These are phyloP conservation scores for Crithidia expoeki DNA, from an alignment of 208 protist genomes.

Conservation along the genomic window DNA sequence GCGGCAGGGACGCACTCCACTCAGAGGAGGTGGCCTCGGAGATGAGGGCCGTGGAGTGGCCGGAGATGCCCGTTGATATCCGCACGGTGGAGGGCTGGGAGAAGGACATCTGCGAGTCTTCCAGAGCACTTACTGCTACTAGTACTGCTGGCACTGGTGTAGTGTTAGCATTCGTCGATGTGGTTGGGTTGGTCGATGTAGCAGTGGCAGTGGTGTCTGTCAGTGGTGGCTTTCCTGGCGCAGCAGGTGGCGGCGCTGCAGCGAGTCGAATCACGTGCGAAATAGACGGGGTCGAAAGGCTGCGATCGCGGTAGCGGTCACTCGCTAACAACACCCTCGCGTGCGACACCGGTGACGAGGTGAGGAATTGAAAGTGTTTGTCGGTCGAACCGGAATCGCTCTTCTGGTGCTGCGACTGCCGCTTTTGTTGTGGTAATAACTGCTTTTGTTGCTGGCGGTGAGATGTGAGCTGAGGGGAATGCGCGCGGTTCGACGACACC, in stretches of 20 bases:
- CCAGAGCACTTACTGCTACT: background rate
- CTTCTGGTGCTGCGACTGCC: background rate
- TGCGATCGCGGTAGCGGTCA: conserved; percentile 15
- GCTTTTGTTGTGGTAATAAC: background rate
- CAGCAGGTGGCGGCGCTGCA: background rate
- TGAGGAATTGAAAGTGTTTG: background rate
- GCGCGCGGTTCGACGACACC: background rate
- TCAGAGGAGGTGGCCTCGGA: conserved; percentile 5
- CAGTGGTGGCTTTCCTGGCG: background rate
- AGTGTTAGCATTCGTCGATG: background rate
- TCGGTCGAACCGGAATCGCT: background rate
- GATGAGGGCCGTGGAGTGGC: conserved; percentile 6
- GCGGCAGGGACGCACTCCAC: conserved; percentile 18
- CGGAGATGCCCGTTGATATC: conserved; percentile 1
- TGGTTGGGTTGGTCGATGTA: background rate
- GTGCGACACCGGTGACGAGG: background rate
- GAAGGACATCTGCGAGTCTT: conserved; percentile 1
- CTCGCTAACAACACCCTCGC: background rate
- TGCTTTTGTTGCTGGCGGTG: background rate
- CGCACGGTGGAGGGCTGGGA: background rate
- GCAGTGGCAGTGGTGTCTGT: background rate
- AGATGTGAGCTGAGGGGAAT: background rate
- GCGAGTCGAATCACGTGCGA: background rate
- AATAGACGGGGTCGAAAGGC: background rate
- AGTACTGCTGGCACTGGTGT: background rate